Evolutionary conservation across 495 filamentous ascomycete genomes (phyloP), one percentile per base, ranked within the genome.

Genomic region (Pseudomonodictys pantanalensis): DNA sequence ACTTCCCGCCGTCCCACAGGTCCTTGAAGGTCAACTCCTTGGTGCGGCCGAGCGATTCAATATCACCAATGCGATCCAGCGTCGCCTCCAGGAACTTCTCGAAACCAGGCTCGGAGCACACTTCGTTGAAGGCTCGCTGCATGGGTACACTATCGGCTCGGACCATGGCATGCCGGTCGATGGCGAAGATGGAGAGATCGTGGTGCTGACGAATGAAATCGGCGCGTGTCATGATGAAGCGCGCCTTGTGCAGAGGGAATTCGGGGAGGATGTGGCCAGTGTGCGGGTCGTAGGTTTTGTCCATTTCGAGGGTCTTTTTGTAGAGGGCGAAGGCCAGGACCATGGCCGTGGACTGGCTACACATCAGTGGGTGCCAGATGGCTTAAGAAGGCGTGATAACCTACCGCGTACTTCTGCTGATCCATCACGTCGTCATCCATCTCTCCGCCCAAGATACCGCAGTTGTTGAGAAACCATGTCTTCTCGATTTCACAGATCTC

Each of bases 341-440:
- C 83, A 97, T 93, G 15, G 93, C 92, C 7, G 92, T 90, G 11
- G 91, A 89, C 81, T 90, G 32, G 15, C 11, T 38, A 6, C 23
- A 30, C 42, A 42, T 15, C 6, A 45, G 29, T 44, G 10, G 23
- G 25, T 3, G 2, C 5, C 23, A 18, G 24, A 55, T 23, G 12
- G 24, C 4, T 9, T 2, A 20, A 30, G 7, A 29, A 32, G 3
- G 28, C 8, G 24, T 4, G 25, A 28, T 20, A 15, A 77, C 85
- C 72, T 73, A 90, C 86, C 28, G 92, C 87, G 75, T 87, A 93
- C 70, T 98, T 98, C 64, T 97, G 93, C 73, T 97, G 87, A 68
- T 97, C 91, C 93, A 98, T 97, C 35, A 97, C 93, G 73, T 98
- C 93, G 75, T 98, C 93, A 65, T 98, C 93, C 92, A 97, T 97